Percentiles rank a stretch among this genome's conserved stretches.
These are phyloP conservation scores for Meyerozyma smithsonii DNA, from an alignment of 1,139 yeast species.

Conservation along the genomic window DNA sequence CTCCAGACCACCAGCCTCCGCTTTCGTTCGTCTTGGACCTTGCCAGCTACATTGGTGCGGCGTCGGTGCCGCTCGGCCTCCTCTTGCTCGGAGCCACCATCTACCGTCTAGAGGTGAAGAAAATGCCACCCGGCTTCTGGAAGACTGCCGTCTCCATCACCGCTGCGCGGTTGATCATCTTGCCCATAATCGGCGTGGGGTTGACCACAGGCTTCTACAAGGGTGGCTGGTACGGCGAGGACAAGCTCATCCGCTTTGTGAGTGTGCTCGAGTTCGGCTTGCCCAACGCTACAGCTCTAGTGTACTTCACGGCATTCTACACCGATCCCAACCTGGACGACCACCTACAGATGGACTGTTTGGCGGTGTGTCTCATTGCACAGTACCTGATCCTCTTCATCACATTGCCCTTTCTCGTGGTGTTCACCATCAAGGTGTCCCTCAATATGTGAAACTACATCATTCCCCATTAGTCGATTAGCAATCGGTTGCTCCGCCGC, in stretches of 20 bases:
- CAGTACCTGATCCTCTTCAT: slow-evolving; percentile 62
- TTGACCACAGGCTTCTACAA: slow-evolving; percentile 38
- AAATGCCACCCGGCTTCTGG: slow-evolving; percentile 70
- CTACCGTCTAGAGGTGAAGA: slow-evolving; percentile 58
- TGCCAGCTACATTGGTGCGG: slow-evolving; percentile 73
- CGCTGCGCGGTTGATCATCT: slow-evolving; percentile 26
- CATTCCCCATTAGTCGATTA: background rate
- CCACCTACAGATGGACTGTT: slow-evolving; percentile 76
- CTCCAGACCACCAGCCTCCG: slow-evolving; percentile 52
- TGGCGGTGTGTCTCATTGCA: slow-evolving; percentile 65
- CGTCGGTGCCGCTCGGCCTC: slow-evolving; percentile 85
- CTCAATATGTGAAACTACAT: slow-evolving; percentile 18
- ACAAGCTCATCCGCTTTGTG: slow-evolving; percentile 52
- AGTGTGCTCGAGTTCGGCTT: slow-evolving; percentile 72
- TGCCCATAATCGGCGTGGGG: slow-evolving; percentile 46
- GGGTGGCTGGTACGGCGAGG: slow-evolving; percentile 49
- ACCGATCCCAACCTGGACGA: slow-evolving; percentile 59
- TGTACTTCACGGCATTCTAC: slow-evolving; percentile 80
- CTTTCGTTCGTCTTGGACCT: slow-evolving; percentile 80
- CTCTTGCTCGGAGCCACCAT: slow-evolving; percentile 81
- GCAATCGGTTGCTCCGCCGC: background rate
- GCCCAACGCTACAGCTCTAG: slow-evolving; percentile 82
- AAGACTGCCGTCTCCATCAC: slow-evolving; percentile 39
- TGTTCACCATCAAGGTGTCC: slow-evolving; percentile 47
- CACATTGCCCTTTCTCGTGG: slow-evolving; percentile 62